Percentiles rank a stretch among this genome's conserved stretches.
These are phyloP conservation scores for Cryptococcus maquisensis DNA, from an alignment of 1,284 basidiomycete species.

Conservation along the genomic window DNA sequence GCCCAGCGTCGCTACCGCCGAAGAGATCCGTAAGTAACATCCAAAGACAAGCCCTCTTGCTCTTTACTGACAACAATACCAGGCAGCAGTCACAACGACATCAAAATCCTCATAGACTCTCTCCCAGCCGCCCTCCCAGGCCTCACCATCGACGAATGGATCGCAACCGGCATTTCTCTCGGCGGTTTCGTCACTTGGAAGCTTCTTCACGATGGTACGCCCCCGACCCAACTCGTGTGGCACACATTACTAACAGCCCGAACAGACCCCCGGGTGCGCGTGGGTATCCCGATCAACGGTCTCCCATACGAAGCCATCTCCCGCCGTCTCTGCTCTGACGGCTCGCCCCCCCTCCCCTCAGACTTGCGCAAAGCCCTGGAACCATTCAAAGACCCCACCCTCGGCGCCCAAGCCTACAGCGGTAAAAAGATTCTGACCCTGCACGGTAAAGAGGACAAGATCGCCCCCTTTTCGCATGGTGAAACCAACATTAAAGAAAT, in stretches of 20 bases:
- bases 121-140: constrained; percentile 73
- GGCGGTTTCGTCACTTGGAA: constrained; percentile 54
- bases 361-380: constrained; percentile 40
- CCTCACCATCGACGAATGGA: constrained; percentile 62
- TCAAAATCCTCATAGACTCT: constrained; percentile 76
- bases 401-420: constrained; percentile 49
- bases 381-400: constrained; percentile 51
- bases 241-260: background rate
- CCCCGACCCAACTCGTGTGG: background rate
- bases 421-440: constrained; percentile 67
- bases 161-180: constrained; percentile 54
- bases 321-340: constrained; percentile 52
- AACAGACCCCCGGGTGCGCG: constrained; percentile 63
- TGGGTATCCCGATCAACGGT: constrained; percentile 69
- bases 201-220: constrained; percentile 47
- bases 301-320: constrained; percentile 64
- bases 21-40: too few species aligned
- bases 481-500: constrained; percentile 34
- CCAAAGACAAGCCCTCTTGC: too few species aligned
- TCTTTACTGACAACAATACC: too few species aligned
- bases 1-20: too few species aligned
- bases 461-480: constrained; percentile 36
- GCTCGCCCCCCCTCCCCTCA: constrained; percentile 55
- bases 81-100: constrained; percentile 53
- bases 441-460: constrained; percentile 52